Conservation (phyloP, 1,284 basidiomycete species). For the Malassezia slooffiae region DNA sequence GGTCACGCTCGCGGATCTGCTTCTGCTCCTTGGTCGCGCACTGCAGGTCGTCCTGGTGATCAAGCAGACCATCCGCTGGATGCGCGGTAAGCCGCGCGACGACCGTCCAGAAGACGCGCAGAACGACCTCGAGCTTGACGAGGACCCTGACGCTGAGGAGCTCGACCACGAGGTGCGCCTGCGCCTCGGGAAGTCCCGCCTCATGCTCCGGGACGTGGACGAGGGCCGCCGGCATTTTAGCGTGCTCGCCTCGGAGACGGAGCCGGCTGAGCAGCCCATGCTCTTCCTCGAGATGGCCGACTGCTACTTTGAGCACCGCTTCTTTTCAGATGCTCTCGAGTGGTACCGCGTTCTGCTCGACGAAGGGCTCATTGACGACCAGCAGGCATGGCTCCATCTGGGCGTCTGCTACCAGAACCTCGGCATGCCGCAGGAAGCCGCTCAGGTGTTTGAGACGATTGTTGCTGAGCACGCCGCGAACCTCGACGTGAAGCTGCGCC, state of each 20-base stretch:
- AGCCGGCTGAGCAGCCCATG: constrained; percentile 22
- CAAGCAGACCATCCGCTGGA: constrained; percentile 69
- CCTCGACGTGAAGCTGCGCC: constrained; percentile 51
- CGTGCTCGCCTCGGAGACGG: constrained; percentile 22
- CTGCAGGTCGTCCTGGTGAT: constrained; percentile 62
- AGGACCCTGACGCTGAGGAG: constrained; percentile 37
- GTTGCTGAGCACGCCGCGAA: constrained; percentile 61
- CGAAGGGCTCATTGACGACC: constrained; percentile 21
- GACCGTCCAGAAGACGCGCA: constrained; percentile 64
- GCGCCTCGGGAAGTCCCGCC: constrained; percentile 70
- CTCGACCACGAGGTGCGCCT: constrained; percentile 73
- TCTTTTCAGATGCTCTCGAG: constrained; percentile 31
- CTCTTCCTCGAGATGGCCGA: constrained; percentile 33
- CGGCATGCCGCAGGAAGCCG: constrained; percentile 24
- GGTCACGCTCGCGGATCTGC: constrained; percentile 69
- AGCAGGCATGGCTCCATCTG: constrained; percentile 27
- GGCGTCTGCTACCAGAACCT: constrained; percentile 35
- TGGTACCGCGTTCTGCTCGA: constrained; percentile 20
- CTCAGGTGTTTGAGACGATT: constrained; percentile 52
- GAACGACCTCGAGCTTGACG: constrained; percentile 74
- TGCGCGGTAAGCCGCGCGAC: constrained; percentile 67
- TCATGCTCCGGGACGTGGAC: constrained; percentile 66
- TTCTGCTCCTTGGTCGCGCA: constrained; percentile 61
- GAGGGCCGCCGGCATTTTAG: constrained; percentile 59
- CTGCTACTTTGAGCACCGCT: constrained; percentile 30